phyloP scores from a whole-genome alignment of 176 grass and related monocot genomes.

The Poa annua region DNA sequence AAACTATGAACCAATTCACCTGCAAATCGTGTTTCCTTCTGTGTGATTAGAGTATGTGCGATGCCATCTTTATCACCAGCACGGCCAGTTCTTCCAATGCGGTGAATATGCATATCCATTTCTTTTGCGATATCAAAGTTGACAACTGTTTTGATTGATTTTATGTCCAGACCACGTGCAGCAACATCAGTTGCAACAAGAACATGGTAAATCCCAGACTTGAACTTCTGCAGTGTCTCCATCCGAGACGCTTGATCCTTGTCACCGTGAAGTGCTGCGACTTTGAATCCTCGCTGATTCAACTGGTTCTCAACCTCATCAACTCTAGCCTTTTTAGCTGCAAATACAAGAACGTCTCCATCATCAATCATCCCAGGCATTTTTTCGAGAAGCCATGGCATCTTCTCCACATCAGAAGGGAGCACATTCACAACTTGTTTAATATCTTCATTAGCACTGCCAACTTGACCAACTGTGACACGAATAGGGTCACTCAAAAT shows the following conservation, averaged over 20 bases:
- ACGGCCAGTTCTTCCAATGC: constrained; percentile 91
- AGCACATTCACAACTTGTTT: constrained; percentile 96
- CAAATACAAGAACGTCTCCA: constrained; percentile 94
- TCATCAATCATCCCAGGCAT: constrained; percentile 91
- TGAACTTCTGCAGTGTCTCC: constrained; percentile 91
- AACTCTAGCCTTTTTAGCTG: constrained; percentile 84
- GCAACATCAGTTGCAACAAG: constrained; percentile 99
- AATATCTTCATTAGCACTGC: constrained; percentile 96
- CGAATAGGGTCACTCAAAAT: constrained; percentile 89
- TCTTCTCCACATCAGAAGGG: constrained; percentile 92
- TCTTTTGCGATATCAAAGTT: constrained; percentile 97
- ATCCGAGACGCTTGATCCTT: constrained; percentile 98
- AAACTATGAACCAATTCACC: constrained; percentile 93
- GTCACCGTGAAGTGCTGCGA: constrained; percentile 95
- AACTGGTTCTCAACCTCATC: constrained; percentile 92
- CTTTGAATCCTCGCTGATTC: constrained; percentile 78
- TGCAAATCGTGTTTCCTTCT: constrained; percentile 89
- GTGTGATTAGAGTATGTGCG: constrained; percentile 88
- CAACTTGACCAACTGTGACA: constrained; percentile 95
- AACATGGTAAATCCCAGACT: constrained; percentile 91
- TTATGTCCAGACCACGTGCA: constrained; percentile 96
- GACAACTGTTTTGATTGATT: constrained; percentile 98
- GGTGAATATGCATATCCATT: constrained; percentile 99
- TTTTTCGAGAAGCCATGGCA: constrained; percentile 88
- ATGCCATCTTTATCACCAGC: constrained; percentile 99